Evolutionary conservation across 768 basidiomycete genomes (phyloP), one percentile per base, ranked within the genome.

Genomic region (Leccinum pellstonianum): DNA sequence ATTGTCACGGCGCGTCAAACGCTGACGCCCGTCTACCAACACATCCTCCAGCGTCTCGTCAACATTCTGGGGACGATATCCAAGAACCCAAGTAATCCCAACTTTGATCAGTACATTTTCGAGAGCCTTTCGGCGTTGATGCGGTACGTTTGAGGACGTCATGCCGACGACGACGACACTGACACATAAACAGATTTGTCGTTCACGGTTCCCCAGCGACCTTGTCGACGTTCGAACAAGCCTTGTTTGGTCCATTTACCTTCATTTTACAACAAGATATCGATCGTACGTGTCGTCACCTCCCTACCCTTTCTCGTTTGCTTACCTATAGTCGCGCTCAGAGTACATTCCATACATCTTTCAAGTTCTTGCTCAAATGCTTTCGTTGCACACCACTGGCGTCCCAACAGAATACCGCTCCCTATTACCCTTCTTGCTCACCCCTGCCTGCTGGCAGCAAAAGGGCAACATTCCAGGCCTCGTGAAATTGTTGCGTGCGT

Each of bases 321-420:
- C 43, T 46, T 37, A 31, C 15, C n/a, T 47, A 49, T 48, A 15
- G 12, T 14, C n/a, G 50, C 29, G 27, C 21, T 58, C 14, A 50
- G 96, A 98, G 77, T 98, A 97, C 70, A 88, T 98, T 51, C 96
- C 96, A 4, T 99, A 97, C 72, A 90, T 91, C 56, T 98, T 98
- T 81, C 97, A 99, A 70, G 84, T 99, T 65, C 85, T 98, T 49
- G 90, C 95, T 0, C 97, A 98, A 69, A 94, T 99, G 82, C 87
- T 99, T 31, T 90, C 94, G 62, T 77, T 93, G 3, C 95, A 96
- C 65, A 76, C 72, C 2, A 68, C 73, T 3, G 78, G 80, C 7
- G 79, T 95, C 2, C 94, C 96, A 1, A 74, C 78, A 1, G 83
- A 88, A 57, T 99, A 98, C 76, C 86, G 87, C 27, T 77, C 80